A percentile compares a stretch with the other conserved stretches of the same genome.
Conservation (phyloP, 306 rosid species). For the Dryas octopetala region DNA sequence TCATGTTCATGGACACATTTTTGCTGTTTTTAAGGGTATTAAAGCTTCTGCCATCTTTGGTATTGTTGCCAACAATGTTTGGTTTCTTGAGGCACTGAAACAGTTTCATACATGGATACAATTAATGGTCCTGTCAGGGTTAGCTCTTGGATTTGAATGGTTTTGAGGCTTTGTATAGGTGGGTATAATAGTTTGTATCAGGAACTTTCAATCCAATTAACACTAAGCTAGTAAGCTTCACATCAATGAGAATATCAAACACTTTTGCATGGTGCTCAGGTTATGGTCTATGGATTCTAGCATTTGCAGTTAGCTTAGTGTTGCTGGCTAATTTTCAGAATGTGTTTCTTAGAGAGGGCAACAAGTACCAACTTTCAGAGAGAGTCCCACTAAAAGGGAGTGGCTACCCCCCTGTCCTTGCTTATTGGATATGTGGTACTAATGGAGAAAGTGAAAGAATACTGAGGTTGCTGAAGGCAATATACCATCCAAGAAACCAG, state of each 20-base stretch:
- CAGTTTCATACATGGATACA: too few species aligned
- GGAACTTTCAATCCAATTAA: not conserved
- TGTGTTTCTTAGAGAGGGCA: constrained; percentile 28
- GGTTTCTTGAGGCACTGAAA: too few species aligned
- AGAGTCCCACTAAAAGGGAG: constrained; percentile 39
- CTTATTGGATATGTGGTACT: constrained; percentile 63
- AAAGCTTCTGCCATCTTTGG: not conserved
- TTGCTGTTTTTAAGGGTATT: not conserved
- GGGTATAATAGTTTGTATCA: not conserved
- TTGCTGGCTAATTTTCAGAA: constrained; percentile 30
- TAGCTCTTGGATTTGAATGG: not conserved
- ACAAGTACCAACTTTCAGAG: constrained; percentile 24
- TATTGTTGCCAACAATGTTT: not conserved
- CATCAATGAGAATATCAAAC: constrained; percentile 52
- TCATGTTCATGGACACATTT: not conserved
- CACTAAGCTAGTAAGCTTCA: constrained; percentile 2
- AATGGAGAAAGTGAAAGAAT: constrained; percentile 50
- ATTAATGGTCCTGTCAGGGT: too few species aligned
- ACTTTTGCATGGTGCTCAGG: constrained; percentile 40
- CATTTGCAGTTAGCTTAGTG: constrained; percentile 29
- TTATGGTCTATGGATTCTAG: constrained; percentile 39
- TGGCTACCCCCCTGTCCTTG: constrained; percentile 59
- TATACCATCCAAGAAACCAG: constrained; percentile 74
- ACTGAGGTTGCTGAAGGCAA: constrained; percentile 58
- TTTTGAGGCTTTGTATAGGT: not conserved